phyloP scores from a whole-genome alignment of 2,329 filamentous ascomycete species.

The Setomelanomma holmii region DNA sequence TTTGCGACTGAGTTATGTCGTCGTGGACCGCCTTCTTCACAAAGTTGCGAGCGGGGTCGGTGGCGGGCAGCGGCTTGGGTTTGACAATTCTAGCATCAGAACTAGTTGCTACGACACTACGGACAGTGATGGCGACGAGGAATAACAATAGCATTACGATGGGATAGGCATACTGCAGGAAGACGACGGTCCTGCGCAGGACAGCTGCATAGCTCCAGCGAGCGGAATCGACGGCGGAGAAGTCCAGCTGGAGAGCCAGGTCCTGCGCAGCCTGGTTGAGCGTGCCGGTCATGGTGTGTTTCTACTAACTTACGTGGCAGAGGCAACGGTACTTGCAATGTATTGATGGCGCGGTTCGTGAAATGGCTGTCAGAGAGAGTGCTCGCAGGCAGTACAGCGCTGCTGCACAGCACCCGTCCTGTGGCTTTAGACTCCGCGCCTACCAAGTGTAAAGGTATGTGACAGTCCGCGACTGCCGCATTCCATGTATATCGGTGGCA shows the following conservation, averaged over 20 bases:
- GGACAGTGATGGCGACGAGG: constrained; percentile 65
- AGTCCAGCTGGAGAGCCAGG: constrained; percentile 13
- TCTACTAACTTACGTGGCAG: constrained; percentile 4
- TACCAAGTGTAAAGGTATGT: too few relatives aligned
- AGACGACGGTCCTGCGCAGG: constrained; percentile 29
- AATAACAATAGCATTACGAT: constrained; percentile 71
- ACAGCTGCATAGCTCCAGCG: constrained; percentile 27
- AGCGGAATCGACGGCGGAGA: constrained; percentile 17
- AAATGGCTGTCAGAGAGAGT: too few relatives aligned
- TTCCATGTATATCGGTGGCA: too few relatives aligned
- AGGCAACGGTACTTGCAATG: too few relatives aligned
- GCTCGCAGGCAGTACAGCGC: too few relatives aligned
- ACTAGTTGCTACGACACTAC: constrained; percentile 63
- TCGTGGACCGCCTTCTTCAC: constrained; percentile 56
- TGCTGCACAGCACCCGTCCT: too few relatives aligned
- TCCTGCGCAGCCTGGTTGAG: constrained; percentile 8
- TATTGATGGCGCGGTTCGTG: too few relatives aligned
- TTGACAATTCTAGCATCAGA: constrained; percentile 54
- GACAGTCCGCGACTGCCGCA: too few relatives aligned
- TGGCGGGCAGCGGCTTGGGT: constrained; percentile 78
- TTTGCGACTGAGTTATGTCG: constrained; percentile 71
- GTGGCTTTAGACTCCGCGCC: too few relatives aligned
- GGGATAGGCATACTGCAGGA: constrained; percentile 66
- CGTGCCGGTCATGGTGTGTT: constrained; percentile 27
- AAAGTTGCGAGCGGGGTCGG: constrained; percentile 51